These are phyloP conservation scores for Fusarium avenaceum DNA, from an alignment of 2,329 filamentous ascomycete genomes.

Conservation along the genomic window DNA sequence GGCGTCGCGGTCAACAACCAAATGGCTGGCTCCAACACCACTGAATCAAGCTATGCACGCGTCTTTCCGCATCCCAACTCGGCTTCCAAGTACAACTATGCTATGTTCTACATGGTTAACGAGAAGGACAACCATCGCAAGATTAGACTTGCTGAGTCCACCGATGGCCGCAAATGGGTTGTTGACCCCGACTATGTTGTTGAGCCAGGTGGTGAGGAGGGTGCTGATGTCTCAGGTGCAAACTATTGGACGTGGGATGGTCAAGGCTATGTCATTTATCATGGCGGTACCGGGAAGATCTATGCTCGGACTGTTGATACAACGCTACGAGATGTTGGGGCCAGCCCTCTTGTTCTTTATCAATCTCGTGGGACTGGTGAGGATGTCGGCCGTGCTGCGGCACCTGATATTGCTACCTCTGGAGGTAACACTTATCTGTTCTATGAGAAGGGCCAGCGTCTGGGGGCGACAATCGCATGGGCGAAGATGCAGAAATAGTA, in stretches of 20 bases:
- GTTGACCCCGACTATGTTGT: slow-evolving; percentile 31
- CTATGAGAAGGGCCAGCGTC: slow-evolving; percentile 16
- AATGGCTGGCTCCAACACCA: slow-evolving; percentile 44
- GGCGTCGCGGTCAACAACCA: slow-evolving; percentile 40
- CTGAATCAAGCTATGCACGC: slow-evolving; percentile 47
- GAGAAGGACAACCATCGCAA: slow-evolving; percentile 43
- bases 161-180: slow-evolving; percentile 40
- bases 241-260: slow-evolving; percentile 33
- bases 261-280: slow-evolving; percentile 27
- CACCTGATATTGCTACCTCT: slow-evolving; percentile 13
- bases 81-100: slow-evolving; percentile 40
- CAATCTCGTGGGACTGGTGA: slow-evolving; percentile 10
- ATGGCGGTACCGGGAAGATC: slow-evolving; percentile 11
- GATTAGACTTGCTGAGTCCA: slow-evolving; percentile 46
- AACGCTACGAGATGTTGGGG: slow-evolving; percentile 28
- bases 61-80: slow-evolving; percentile 44
- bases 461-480: slow-evolving; percentile 24
- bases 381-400: slow-evolving; percentile 17
- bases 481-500: slow-evolving; percentile 14
- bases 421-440: slow-evolving; percentile 18
- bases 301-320: slow-evolving; percentile 33
- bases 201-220: slow-evolving; percentile 5
- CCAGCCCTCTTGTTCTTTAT: slow-evolving; percentile 21
- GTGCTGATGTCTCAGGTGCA: slow-evolving; percentile 17
- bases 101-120: slow-evolving; percentile 50